A percentile compares a stretch with the other conserved stretches of the same genome.
These are phyloP conservation scores for Termitomyces titanicus DNA, from an alignment of 768 basidiomycete species.

Conservation along the genomic window DNA sequence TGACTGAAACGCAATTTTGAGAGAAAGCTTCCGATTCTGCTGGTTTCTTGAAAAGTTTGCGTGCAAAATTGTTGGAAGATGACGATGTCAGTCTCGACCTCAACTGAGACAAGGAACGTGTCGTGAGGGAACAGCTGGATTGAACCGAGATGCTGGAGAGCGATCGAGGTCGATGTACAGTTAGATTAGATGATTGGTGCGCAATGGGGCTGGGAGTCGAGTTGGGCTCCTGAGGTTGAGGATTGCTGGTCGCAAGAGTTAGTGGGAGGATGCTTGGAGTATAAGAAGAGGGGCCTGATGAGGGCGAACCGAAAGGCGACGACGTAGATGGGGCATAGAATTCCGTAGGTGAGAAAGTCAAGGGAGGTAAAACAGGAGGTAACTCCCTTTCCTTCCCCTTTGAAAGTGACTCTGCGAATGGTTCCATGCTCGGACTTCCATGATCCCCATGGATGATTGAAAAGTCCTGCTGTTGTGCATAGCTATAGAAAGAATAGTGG, in stretches of 20 bases:
- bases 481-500: conserved; percentile 2
- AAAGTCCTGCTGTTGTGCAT: conserved; percentile 12
- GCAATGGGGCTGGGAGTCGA: conserved; percentile 13
- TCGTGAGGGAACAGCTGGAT: conserved; percentile 38
- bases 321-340: conserved; percentile 40
- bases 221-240: conserved; percentile 4
- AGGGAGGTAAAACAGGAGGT: conserved; percentile 63
- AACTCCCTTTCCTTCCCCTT: conserved; percentile 62
- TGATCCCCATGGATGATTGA: conserved; percentile 9
- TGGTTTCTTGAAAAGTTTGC: conserved; percentile 48
- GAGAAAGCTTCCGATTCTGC: conserved; percentile 1
- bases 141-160: conserved; percentile 50
- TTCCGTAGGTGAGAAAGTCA: conserved; percentile 54
- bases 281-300: conserved; percentile 38
- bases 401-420: conserved; percentile 16
- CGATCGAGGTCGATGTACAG: conserved; percentile 49
- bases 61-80: conserved; percentile 47
- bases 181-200: conserved; percentile 24
- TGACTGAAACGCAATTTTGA: background rate
- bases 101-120: conserved; percentile 44
- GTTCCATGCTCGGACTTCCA: conserved; percentile 4
- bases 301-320: conserved; percentile 29
- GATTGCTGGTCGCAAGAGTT: conserved; percentile 7
- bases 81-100: conserved; percentile 43
- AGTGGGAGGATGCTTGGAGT: conserved; percentile 18